A percentile compares a stretch with the other conserved stretches of the same genome.
phyloP scores from a whole-genome alignment of 305 asterid genomes.

The Rubia peregrina region DNA sequence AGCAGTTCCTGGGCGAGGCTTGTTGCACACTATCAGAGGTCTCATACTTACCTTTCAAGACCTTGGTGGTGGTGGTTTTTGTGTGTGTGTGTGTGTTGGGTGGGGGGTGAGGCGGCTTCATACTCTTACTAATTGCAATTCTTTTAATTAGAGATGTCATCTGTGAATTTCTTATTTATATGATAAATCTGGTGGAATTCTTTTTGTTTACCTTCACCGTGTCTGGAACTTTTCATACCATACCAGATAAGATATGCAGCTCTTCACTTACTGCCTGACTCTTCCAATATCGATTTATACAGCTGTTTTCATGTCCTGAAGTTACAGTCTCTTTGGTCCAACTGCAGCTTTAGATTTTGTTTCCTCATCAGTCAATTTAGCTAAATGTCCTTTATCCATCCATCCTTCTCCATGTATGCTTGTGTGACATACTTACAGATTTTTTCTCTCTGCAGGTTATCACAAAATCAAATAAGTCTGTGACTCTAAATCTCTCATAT shows the following conservation, averaged over 20 bases:
- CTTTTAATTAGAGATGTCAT: background rate
- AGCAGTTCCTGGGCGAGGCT: constrained; percentile 96
- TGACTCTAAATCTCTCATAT: constrained; percentile 55
- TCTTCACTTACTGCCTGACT: background rate
- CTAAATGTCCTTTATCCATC: constrained; percentile 1
- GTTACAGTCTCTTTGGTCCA: background rate
- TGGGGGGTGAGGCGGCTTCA: background rate
- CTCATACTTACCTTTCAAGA: constrained; percentile 19
- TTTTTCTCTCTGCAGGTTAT: constrained; percentile 45
- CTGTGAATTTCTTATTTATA: background rate
- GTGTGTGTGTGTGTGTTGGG: background rate
- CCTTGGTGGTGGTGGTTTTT: background rate
- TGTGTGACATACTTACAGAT: background rate
- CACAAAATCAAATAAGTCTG: constrained; percentile 48
- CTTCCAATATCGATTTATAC: background rate
- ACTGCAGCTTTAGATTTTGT: background rate
- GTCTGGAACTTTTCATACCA: background rate
- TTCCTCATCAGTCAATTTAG: background rate
- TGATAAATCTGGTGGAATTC: background rate
- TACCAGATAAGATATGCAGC: background rate
- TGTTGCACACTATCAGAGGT: constrained; percentile 87
- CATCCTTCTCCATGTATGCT: background rate
- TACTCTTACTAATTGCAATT: background rate
- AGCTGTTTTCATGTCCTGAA: constrained; percentile 2
- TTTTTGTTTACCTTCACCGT: background rate